Base-by-base conservation (phyloP, 306 rosid genomes). In the Citrullus colocynthis region DNA sequence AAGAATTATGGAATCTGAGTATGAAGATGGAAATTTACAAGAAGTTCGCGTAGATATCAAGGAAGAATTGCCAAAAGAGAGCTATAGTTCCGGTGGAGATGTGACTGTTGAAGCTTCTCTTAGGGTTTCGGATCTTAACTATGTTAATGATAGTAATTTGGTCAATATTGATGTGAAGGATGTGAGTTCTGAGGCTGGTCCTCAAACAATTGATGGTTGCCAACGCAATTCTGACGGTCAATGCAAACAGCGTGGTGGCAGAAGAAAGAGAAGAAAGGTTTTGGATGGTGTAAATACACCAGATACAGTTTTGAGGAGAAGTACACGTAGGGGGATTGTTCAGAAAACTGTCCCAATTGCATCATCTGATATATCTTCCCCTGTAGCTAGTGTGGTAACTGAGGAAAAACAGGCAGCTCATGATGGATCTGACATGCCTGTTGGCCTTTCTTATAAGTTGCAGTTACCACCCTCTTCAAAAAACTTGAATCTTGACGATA, bases 401-500 rank as follows among this genome's bases (percentile, higher is more conserved):
- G 89, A 89, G 80, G 97, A 95, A 79, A 87, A 86, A 65, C 85
- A 81, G 9, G 45, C 49, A 17, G 70, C 81, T 59, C 82, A 87
- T 44, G 83, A 36, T 67, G 90, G 80, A 70, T 62, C 77, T 20
- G 95, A 90, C 76, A 87, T 84, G 81, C 81, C 81, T 64, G 67
- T 52, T 58, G 52, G 77, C 48, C 78, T 84, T 83, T 89, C 87
- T 30, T 83, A 62, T 11, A 85, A 83, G 86, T 86, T 88, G 78
- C 88, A 87, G 74, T 85, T 96, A 72, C 99, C 99, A 70, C 92
- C 89, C 24, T 92, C 99, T 75, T 92, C 99, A 24, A 78, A 88
- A 76, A 89, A 81, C 86, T 84, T 96, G 85, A 85, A 85, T 81
- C 82, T 96, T 82, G 93, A 83, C 59, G 89, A 76, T 44, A 82